A percentile compares a stretch with the other conserved stretches of the same genome.
Evolutionary conservation across 192 early-diverging fungal genomes (phyloP).

Genomic region (Podila horticola): DNA sequence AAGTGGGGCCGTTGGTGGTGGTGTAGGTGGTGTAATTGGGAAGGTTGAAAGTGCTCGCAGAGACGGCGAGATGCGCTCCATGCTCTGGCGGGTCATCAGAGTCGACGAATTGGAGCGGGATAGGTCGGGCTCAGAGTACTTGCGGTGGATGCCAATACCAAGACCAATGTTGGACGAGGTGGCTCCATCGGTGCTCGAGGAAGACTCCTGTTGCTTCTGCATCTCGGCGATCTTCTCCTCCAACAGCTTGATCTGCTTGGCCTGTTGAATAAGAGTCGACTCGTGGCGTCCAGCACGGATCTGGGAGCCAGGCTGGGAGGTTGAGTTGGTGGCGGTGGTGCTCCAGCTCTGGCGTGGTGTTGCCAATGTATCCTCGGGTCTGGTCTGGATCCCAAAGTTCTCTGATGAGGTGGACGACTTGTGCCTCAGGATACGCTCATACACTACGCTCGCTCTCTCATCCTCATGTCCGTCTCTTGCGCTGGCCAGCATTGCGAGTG

Average conservation of each 20-base stretch:
- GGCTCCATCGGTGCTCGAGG: conserved; percentile 15
- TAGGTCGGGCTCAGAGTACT: conserved; percentile 28
- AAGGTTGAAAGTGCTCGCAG: conserved; percentile 23
- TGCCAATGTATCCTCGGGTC: conserved; percentile 37
- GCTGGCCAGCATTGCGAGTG: conserved; percentile 9
- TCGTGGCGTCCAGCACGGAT: conserved; percentile 36
- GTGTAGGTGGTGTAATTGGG: conserved; percentile 22
- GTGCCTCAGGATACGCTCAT: conserved; percentile 28
- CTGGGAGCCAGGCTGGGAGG: conserved; percentile 10
- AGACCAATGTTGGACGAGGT: conserved; percentile 4
- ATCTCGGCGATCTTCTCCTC: conserved; percentile 50
- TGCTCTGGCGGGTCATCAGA: conserved; percentile 7
- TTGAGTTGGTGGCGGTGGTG: conserved; percentile 6
- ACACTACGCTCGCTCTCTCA: not conserved
- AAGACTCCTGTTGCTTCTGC: conserved; percentile 11
- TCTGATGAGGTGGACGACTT: conserved; percentile 29
- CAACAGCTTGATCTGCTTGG: conserved; percentile 45
- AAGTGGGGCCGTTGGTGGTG: conserved; percentile 29
- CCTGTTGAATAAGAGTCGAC: conserved; percentile 43
- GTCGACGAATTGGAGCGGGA: not conserved
- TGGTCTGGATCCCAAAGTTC: not conserved
- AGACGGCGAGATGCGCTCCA: conserved; percentile 20
- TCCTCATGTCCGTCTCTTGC: conserved; percentile 17
- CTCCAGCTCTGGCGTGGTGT: conserved; percentile 51
- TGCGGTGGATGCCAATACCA: conserved; percentile 29